Base-by-base conservation (phyloP, 352 stramenopile genomes). In the Globisporangium paroecandrum region DNA sequence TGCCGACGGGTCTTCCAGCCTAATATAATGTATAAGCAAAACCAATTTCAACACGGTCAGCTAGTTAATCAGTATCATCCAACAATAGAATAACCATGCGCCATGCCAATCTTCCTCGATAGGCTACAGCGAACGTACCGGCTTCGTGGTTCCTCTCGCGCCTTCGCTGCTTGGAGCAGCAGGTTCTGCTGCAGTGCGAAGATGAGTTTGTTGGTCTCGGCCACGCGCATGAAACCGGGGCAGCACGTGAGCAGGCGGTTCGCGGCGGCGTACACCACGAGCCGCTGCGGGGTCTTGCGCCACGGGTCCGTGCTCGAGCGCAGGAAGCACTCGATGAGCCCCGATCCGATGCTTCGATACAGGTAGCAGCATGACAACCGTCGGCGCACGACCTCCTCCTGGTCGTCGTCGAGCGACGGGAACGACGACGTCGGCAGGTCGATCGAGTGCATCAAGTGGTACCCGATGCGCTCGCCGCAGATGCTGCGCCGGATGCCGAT, bases 371-470 rank as follows among this genome's bases (percentile, higher is more conserved):
- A 68, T 29, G 68, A 73, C 18, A 73, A 15, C 3, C 58, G 57
- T 1, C 68, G 51, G 9, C 68, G 56, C 57, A 73, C 68, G 24
- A 66, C 49, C 27, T 61, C 43, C 20, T 65, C 51, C 57, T 74
- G 64, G 32, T 46, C 58, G 20, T 56, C 58, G 36, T 57, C 49
- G 1, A 72, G 51, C 20, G 46, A 27, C 18, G 65, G 69, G 29
- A 72, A 56, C 51, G 51, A n/a, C n/a, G 68, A 56, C 51, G 56
- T 29, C 49, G 68, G 68, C n/a, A 78, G 59, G 4, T 76, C 68
- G 8, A 82, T 58, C 46, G 76, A 82, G 49, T 80, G 76, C 32
- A 72, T 38, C 15, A 82, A 24, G 49, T 70, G 59, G 66, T 75
- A 82, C 9, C 76, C 76, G 29, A 82, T 73, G 36, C 63, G 62